Conservation (phyloP, 2,329 filamentous ascomycete species). For the Nemania sp. region DNA sequence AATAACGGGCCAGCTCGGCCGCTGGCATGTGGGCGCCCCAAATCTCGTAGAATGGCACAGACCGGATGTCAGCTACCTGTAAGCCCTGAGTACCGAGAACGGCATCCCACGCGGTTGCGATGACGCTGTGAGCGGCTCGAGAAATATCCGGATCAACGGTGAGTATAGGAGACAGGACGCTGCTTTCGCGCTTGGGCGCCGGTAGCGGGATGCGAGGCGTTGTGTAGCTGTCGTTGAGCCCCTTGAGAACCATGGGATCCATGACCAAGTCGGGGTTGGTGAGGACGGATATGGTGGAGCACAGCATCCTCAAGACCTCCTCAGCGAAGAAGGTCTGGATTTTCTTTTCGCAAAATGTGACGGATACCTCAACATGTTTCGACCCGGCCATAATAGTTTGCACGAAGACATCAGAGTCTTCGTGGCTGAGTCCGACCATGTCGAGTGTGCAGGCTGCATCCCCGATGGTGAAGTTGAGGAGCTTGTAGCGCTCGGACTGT, state of each 20-base stretch:
- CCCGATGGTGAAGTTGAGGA: constrained; percentile 50
- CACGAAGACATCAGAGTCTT: constrained; percentile 53
- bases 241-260: constrained; percentile 51
- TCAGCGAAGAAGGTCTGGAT: constrained; percentile 49
- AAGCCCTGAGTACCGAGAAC: constrained; percentile 48
- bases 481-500: constrained; percentile 46
- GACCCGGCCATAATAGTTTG: constrained; percentile 46
- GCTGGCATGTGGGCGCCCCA: constrained; percentile 56
- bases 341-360: constrained; percentile 53
- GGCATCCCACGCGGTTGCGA: constrained; percentile 51
- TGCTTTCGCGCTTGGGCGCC: constrained; percentile 32
- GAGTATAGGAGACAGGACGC: constrained; percentile 31
- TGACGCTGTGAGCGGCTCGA: constrained; percentile 46
- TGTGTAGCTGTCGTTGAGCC: constrained; percentile 46
- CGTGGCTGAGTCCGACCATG: constrained; percentile 46
- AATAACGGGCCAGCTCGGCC: constrained; percentile 49
- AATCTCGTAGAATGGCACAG: constrained; percentile 56
- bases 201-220: constrained; percentile 50
- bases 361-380: constrained; percentile 47
- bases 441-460: constrained; percentile 51
- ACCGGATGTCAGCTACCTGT: constrained; percentile 49
- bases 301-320: constrained; percentile 51
- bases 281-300: constrained; percentile 51
- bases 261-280: constrained; percentile 52
- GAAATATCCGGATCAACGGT: constrained; percentile 48